phyloP scores from a whole-genome alignment of 139 green algal genomes.

The Yamagishiella unicocca region DNA sequence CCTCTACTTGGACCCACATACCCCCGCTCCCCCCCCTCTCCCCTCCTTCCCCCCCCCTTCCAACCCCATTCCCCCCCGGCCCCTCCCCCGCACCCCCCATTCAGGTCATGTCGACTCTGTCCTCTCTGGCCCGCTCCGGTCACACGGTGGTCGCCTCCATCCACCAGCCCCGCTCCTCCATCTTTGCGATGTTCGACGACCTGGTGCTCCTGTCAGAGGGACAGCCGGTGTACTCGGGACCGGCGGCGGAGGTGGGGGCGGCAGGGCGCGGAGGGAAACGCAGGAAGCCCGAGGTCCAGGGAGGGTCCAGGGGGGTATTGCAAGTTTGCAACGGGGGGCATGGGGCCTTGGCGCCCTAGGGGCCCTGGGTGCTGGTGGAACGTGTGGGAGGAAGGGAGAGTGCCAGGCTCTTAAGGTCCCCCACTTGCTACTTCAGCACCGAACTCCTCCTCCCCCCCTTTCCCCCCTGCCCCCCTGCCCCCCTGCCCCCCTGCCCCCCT shows the following conservation, averaged over 20 bases:
- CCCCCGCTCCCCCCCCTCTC: background rate
- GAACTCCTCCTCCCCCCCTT: too few species aligned
- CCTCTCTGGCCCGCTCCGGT: conserved; percentile 72
- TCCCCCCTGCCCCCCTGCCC: background rate
- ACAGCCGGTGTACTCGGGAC: conserved; percentile 72
- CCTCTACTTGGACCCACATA: too few species aligned
- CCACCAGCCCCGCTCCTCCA: conserved; percentile 88
- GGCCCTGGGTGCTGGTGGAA: too few species aligned
- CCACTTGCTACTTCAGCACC: too few species aligned
- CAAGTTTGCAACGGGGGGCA: too few species aligned
- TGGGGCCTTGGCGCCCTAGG: too few species aligned
- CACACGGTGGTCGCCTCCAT: conserved; percentile 86
- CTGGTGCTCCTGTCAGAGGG: conserved; percentile 85
- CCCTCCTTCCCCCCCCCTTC: background rate
- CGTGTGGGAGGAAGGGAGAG: too few species aligned
- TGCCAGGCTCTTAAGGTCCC: too few species aligned
- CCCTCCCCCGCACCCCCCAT: too few species aligned
- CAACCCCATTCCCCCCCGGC: background rate
- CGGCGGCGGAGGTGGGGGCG: conserved; percentile 42
- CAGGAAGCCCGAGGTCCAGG: too few species aligned
- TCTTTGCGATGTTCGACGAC: conserved; percentile 95
- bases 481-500: background rate
- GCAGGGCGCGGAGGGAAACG: too few species aligned
- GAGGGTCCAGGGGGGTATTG: too few species aligned
- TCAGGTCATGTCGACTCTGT: conserved; percentile 76